Evolutionary conservation across 257 asterid species (phyloP).

Genomic region (Parsonsia alboflavescens): DNA sequence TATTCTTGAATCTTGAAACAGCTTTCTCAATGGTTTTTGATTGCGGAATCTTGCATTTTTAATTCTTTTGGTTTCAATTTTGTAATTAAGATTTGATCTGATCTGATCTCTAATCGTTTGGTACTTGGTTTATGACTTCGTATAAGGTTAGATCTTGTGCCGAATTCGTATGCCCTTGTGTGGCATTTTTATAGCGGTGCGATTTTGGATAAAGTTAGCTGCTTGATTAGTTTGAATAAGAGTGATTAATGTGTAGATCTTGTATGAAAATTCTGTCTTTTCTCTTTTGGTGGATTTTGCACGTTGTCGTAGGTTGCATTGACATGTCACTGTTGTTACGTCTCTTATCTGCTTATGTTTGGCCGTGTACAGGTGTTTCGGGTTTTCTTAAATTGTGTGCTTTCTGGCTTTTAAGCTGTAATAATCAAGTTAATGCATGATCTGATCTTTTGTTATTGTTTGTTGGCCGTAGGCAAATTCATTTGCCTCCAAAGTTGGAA

Average conservation of each 20-base stretch:
- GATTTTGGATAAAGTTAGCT: background rate
- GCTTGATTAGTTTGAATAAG: background rate
- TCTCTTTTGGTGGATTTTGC: background rate
- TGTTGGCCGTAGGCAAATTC: background rate
- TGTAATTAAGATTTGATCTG: constrained; percentile 10
- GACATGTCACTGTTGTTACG: too few relatives aligned
- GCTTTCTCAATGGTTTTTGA: background rate
- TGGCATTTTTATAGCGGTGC: background rate
- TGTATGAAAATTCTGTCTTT: background rate
- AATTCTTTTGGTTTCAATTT: background rate
- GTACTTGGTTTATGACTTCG: background rate
- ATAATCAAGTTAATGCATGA: background rate
- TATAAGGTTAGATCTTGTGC: constrained; percentile 10
- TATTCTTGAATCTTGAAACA: too few relatives aligned
- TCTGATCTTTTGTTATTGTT: background rate
- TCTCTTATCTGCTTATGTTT: background rate
- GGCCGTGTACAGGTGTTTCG: background rate
- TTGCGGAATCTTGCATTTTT: constrained; percentile 3
- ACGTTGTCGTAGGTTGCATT: background rate
- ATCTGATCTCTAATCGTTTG: background rate
- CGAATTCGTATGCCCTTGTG: background rate
- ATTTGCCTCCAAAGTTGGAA: background rate
- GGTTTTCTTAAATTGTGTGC: background rate
- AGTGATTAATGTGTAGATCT: background rate
- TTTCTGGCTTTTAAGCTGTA: background rate